phyloP scores from a whole-genome alignment of 371 early-diverging fungal species.

The Nematocida sp. region DNA sequence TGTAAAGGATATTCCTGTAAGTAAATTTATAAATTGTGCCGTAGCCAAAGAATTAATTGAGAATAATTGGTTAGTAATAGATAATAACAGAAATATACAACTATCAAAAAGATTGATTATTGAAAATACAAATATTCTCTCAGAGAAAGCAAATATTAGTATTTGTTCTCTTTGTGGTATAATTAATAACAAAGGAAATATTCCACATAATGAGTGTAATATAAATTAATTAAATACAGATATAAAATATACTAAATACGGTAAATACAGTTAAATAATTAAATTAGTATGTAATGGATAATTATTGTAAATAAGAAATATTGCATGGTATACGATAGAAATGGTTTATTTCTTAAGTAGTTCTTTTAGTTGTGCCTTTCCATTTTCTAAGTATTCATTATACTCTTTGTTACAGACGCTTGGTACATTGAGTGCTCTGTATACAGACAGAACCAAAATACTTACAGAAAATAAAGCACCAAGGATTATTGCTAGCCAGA shows the following conservation, averaged over 20 bases:
- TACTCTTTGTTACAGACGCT: conserved; percentile 13
- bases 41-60: conserved; percentile 9
- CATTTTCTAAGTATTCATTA: background rate
- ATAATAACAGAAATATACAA: background rate
- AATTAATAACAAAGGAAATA: conserved; percentile 47
- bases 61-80: conserved; percentile 27
- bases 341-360: conserved; percentile 1
- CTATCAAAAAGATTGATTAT: conserved; percentile 43
- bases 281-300: too few species aligned
- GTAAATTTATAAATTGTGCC: background rate
- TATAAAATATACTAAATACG: too few species aligned
- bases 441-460: background rate
- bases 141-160: background rate
- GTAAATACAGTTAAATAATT: too few species aligned
- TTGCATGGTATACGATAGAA: too few species aligned
- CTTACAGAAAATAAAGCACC: background rate
- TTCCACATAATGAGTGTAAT: conserved; percentile 41
- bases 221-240: too few species aligned
- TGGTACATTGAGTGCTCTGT: conserved; percentile 8
- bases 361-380: background rate
- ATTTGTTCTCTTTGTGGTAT: conserved; percentile 35
- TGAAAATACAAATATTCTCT: conserved; percentile 34
- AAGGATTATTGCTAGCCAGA: background rate
- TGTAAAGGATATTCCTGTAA: background rate
- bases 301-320: too few species aligned